A percentile compares a stretch with the other conserved stretches of the same genome.
phyloP scores from a whole-genome alignment of 2,329 filamentous ascomycete genomes.

The Tetracladium maxilliforme region DNA sequence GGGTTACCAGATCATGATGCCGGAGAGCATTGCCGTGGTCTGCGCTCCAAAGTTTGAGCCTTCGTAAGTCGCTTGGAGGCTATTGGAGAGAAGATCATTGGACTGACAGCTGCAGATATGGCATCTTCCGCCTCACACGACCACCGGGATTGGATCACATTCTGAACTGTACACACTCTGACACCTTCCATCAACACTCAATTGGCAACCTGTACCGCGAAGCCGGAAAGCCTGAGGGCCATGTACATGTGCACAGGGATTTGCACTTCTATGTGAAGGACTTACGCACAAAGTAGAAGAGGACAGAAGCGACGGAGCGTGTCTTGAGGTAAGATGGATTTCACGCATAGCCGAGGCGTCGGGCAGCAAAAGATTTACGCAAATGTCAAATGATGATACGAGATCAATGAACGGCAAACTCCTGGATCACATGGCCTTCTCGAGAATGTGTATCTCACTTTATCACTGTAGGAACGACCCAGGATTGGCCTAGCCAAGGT shows the following conservation, averaged over 20 bases:
- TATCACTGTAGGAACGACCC: too few species aligned
- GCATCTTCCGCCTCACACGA: constrained; percentile 85
- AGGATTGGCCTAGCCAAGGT: too few species aligned
- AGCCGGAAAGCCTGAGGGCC: constrained; percentile 49
- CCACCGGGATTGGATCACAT: constrained; percentile 83
- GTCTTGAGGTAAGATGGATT: too few species aligned
- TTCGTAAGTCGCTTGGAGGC: constrained; percentile 36
- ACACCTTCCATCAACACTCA: constrained; percentile 70
- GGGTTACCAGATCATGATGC: constrained; percentile 91
- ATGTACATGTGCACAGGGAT: constrained; percentile 54
- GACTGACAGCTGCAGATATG: constrained; percentile 43
- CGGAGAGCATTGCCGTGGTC: constrained; percentile 92
- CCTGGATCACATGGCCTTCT: too few species aligned
- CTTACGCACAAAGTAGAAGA: constrained; percentile 28
- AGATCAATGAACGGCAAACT: too few species aligned
- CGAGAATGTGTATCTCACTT: too few species aligned
- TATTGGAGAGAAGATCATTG: background rate
- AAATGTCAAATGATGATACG: too few species aligned
- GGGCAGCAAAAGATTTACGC: too few species aligned
- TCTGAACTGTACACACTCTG: constrained; percentile 59
- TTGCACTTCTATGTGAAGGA: constrained; percentile 46
- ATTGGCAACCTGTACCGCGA: constrained; percentile 76
- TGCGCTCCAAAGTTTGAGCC: constrained; percentile 74
- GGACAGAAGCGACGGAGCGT: too few species aligned
- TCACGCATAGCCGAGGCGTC: too few species aligned